These are phyloP conservation scores for Huntiella moniliformis DNA, from an alignment of 2,329 filamentous ascomycete genomes.

Conservation along the genomic window DNA sequence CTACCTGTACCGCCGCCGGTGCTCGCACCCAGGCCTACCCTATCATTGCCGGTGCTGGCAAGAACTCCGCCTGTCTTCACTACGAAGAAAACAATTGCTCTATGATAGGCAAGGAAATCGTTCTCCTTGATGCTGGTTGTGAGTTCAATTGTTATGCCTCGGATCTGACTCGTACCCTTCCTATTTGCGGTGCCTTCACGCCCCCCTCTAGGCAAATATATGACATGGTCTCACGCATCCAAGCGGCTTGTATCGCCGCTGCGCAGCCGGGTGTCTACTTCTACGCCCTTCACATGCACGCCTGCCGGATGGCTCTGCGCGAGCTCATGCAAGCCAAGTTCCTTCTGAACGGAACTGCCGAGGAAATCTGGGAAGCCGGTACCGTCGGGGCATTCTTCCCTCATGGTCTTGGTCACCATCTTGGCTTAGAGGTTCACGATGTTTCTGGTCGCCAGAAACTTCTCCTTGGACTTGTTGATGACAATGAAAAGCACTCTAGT, in stretches of 20 bases:
- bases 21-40: constrained; percentile 69
- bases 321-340: constrained; percentile 57
- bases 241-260: constrained; percentile 49
- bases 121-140: constrained; percentile 74
- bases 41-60: constrained; percentile 69
- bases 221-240: constrained; percentile 63
- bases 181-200: constrained; percentile 50
- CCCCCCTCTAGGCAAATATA: constrained; percentile 56
- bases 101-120: constrained; percentile 48
- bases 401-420: constrained; percentile 45
- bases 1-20: constrained; percentile 51
- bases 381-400: constrained; percentile 46
- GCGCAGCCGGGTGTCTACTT: constrained; percentile 52
- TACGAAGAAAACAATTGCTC: constrained; percentile 65
- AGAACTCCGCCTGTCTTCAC: constrained; percentile 72
- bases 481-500: constrained; percentile 17
- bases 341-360: constrained; percentile 39
- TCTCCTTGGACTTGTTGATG: constrained; percentile 17
- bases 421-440: constrained; percentile 48
- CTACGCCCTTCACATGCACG: constrained; percentile 52
- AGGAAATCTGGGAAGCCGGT: constrained; percentile 34
- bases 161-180: constrained; percentile 79
- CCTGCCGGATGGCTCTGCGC: constrained; percentile 51
- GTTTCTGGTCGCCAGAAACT: constrained; percentile 26
- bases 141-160: constrained; percentile 76